These are phyloP conservation scores for Peronospora farinosa DNA, from an alignment of 352 stramenopile species.

Conservation along the genomic window DNA sequence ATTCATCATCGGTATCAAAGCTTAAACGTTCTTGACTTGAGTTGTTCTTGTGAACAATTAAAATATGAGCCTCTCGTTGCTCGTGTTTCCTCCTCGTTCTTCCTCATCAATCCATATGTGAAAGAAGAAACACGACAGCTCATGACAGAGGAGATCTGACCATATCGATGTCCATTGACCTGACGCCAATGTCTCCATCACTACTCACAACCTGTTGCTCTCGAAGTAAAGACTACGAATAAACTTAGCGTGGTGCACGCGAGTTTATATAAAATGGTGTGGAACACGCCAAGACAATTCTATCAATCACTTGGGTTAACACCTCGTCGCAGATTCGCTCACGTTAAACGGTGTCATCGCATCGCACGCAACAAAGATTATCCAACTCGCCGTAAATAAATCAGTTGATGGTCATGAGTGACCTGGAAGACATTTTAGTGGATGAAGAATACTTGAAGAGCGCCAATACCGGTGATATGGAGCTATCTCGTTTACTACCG, in stretches of 20 bases:
- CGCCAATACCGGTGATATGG: conserved; percentile 14
- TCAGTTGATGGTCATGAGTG: conserved; percentile 16
- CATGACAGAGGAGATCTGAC: conserved; percentile 19
- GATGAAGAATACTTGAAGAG: conserved; percentile 29
- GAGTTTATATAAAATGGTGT: not conserved
- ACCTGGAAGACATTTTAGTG: conserved; percentile 25
- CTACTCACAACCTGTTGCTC: no score
- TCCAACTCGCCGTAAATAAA: no score
- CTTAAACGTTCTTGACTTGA: not conserved
- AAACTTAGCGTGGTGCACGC: not conserved
- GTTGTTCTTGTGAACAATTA: conserved; percentile 14
- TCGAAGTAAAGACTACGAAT: no score
- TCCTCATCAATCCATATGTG: not conserved
- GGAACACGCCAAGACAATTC: not conserved
- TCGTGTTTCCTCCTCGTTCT: not conserved
- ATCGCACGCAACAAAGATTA: no score
- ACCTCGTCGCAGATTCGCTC: conserved; percentile 15
- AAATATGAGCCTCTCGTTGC: conserved; percentile 18
- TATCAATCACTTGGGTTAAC: not conserved
- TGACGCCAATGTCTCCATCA: conserved; percentile 22
- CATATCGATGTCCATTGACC: conserved; percentile 14
- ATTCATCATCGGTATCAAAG: conserved; percentile 14
- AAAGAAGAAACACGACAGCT: conserved; percentile 7
- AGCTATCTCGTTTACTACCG: conserved; percentile 1
- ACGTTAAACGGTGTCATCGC: not conserved